A percentile compares a stretch with the other conserved stretches of the same genome.
Conservation (phyloP, 2,329 filamentous ascomycete species). For the Periconia sp. region DNA sequence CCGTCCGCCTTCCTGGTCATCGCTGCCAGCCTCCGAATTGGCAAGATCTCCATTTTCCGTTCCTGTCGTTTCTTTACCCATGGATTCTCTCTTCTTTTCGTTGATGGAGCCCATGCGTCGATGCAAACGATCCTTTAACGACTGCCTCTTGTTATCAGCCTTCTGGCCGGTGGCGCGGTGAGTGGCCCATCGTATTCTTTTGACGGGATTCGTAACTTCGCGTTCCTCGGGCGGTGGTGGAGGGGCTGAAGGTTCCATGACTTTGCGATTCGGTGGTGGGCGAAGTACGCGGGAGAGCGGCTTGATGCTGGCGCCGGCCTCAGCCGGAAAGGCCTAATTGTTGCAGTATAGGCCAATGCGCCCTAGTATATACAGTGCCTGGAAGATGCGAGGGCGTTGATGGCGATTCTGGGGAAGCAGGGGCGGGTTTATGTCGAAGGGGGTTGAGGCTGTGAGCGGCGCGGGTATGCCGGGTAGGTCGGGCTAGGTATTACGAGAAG, state of each 20-base stretch:
- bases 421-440: conserved; percentile 11
- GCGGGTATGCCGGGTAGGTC: conserved; percentile 16
- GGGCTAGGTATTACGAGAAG: conserved; percentile 19
- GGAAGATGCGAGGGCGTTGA: conserved; percentile 4
- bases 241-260: conserved; percentile 25
- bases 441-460: conserved; percentile 16
- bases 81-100: conserved; percentile 62
- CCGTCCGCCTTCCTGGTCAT: conserved; percentile 46
- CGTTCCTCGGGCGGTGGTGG: conserved; percentile 31
- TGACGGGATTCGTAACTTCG: conserved; percentile 64
- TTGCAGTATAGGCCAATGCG: conserved; percentile 34
- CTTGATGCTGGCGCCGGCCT: conserved; percentile 35
- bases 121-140: conserved; percentile 76
- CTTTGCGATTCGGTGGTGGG: conserved; percentile 14
- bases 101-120: conserved; percentile 59
- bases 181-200: conserved; percentile 94
- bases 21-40: conserved; percentile 43
- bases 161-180: conserved; percentile 77
- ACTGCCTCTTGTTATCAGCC: conserved; percentile 76
- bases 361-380: neutral
- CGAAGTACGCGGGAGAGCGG: conserved; percentile 26
- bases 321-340: conserved; percentile 41
- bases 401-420: conserved; percentile 8
- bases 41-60: conserved; percentile 48
- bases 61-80: conserved; percentile 39